Percentiles rank a stretch among this genome's conserved stretches.
Evolutionary conservation across 2,329 filamentous ascomycete species (phyloP).

Genomic region (Sporothrix humicola): DNA sequence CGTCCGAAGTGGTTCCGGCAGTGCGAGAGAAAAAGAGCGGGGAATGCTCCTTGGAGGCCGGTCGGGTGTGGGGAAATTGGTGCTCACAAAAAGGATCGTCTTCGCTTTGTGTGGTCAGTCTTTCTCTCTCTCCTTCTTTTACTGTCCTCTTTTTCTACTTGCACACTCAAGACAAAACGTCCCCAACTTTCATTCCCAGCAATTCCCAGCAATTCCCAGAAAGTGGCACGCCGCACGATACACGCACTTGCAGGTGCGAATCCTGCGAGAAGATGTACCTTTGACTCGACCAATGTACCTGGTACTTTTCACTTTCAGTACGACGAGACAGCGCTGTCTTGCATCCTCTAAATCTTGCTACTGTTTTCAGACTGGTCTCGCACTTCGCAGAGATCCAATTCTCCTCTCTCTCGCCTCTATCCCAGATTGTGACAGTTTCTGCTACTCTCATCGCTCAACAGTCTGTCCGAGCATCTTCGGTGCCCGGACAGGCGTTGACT

Average conservation of each 20-base stretch:
- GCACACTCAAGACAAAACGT: background rate
- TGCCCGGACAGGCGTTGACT: no score
- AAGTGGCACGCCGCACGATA: background rate
- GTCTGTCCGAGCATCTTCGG: no score
- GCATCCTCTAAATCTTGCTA: no score
- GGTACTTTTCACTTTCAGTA: background rate
- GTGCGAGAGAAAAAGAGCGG: background rate
- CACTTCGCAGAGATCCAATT: no score
- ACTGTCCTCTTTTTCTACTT: background rate
- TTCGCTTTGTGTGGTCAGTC: background rate
- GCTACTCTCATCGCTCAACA: no score
- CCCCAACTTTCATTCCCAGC: background rate
- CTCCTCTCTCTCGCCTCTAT: no score
- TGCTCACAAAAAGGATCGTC: background rate
- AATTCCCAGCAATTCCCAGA: background rate
- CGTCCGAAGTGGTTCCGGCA: conserved; percentile 2
- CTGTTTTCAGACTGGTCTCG: no score
- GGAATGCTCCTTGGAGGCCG: background rate
- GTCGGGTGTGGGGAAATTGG: background rate
- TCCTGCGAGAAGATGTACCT: background rate
- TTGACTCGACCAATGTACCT: background rate
- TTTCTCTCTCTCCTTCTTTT: background rate
- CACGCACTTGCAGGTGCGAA: background rate
- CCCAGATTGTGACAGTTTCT: no score
- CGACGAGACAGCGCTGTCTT: background rate